These are phyloP conservation scores for Pleurotus tuber-regium DNA, from an alignment of 768 basidiomycete genomes.

Conservation along the genomic window DNA sequence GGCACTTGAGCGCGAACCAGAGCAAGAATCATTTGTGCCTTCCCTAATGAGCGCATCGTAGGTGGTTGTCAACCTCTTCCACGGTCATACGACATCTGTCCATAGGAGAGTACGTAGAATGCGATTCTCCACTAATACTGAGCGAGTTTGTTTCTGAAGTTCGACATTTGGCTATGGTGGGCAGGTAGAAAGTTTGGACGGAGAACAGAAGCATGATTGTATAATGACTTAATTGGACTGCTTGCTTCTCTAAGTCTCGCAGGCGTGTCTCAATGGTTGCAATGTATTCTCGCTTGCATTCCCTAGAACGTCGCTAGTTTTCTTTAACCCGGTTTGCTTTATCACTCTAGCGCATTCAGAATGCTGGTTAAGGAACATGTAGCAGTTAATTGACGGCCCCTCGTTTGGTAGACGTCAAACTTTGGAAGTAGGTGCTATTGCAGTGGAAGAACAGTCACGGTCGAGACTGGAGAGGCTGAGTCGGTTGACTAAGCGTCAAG, in stretches of 20 bases:
- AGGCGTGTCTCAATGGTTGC: neutral
- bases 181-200: neutral
- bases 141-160: constrained; percentile 1
- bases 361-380: too few species aligned
- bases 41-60: neutral
- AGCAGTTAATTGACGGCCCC: too few species aligned
- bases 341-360: too few species aligned
- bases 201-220: neutral
- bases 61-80: neutral
- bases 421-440: too few species aligned
- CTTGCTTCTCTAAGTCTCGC: neutral
- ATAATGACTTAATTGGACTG: neutral
- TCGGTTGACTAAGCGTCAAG: too few species aligned
- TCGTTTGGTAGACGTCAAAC: too few species aligned
- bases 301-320: neutral
- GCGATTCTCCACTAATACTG: neutral
- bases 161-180: neutral
- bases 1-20: neutral
- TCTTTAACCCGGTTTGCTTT: neutral
- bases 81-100: neutral
- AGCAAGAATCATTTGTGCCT: neutral
- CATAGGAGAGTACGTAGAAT: neutral
- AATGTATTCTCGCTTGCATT: neutral
- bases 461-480: too few species aligned
- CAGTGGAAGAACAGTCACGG: too few species aligned